These are phyloP conservation scores for Yamagishiella unicocca DNA, from an alignment of 139 green algal species.

Conservation along the genomic window DNA sequence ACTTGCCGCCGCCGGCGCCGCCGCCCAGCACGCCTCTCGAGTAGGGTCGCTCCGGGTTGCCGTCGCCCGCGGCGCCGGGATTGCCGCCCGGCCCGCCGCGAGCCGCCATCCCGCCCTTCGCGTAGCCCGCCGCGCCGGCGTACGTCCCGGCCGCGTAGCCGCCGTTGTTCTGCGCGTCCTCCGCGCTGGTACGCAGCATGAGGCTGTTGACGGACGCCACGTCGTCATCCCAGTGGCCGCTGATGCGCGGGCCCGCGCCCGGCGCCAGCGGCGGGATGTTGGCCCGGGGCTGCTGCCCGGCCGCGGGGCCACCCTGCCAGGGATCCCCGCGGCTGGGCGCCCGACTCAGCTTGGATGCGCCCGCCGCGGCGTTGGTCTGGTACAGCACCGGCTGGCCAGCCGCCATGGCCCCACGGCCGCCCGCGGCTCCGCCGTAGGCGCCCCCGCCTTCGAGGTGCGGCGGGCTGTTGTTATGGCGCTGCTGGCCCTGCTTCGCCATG, in stretches of 20 bases:
- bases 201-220: background rate
- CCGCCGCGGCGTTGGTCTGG: conserved; percentile 42
- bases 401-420: background rate
- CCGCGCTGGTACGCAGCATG: conserved; percentile 1
- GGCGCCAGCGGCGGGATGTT: conserved; percentile 29
- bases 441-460: conserved; percentile 18
- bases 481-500: conserved; percentile 27
- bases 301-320: background rate
- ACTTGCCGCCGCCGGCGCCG: background rate
- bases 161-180: background rate
- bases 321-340: conserved; percentile 56
- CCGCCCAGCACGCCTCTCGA: conserved; percentile 22
- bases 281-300: background rate
- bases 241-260: conserved; percentile 15
- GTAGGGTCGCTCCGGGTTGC: conserved; percentile 32
- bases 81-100: background rate
- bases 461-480: conserved; percentile 17
- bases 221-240: conserved; percentile 42
- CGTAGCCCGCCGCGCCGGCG: background rate
- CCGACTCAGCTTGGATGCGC: conserved; percentile 23
- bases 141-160: too few relatives aligned
- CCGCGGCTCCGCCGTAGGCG: background rate
- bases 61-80: background rate
- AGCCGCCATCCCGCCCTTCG: background rate
- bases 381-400: conserved; percentile 57